Evolutionary conservation across 2,329 filamentous ascomycete species (phyloP).

Genomic region (Metarhizium brunneum): DNA sequence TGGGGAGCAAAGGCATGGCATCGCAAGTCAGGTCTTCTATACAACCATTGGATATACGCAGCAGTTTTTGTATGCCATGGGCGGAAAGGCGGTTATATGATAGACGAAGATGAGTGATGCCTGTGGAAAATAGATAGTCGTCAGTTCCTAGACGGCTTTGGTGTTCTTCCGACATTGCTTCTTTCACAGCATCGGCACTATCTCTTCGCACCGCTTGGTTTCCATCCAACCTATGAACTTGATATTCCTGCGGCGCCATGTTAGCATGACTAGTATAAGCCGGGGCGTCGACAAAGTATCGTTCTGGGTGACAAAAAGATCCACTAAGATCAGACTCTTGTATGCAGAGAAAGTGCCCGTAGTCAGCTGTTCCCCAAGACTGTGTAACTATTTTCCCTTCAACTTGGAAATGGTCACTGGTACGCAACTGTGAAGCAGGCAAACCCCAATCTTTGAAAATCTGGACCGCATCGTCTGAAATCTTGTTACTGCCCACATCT

Average conservation of each 20-base stretch:
- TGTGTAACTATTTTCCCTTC: slow-evolving; percentile 35
- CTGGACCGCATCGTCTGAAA: slow-evolving; percentile 36
- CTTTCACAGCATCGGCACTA: slow-evolving; percentile 16
- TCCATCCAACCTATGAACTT: slow-evolving; percentile 1
- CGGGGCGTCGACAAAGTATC: slow-evolving; percentile 41
- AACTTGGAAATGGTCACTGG: slow-evolving; percentile 27
- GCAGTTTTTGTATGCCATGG: slow-evolving; percentile 30
- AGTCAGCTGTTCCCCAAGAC: slow-evolving; percentile 19
- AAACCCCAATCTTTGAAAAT: slow-evolving; percentile 22
- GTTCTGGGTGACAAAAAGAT: slow-evolving; percentile 34
- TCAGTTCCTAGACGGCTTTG: slow-evolving; percentile 6
- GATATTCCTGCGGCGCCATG: neutral
- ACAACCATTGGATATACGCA: slow-evolving; percentile 33
- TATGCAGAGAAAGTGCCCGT: slow-evolving; percentile 35
- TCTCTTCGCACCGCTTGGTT: slow-evolving; percentile 14
- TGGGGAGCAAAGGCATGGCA: slow-evolving; percentile 22
- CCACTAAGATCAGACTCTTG: slow-evolving; percentile 37
- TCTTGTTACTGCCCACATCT: slow-evolving; percentile 41
- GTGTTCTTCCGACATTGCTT: slow-evolving; percentile 12
- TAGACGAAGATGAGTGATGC: slow-evolving; percentile 46
- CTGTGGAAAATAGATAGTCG: slow-evolving; percentile 12
- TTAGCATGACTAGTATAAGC: slow-evolving; percentile 12
- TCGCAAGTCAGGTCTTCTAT: slow-evolving; percentile 46
- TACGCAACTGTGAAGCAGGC: slow-evolving; percentile 21
- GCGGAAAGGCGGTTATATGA: slow-evolving; percentile 39